Evolutionary conservation across 1,139 yeast species (phyloP).

Genomic region (Zhuliangozyma parablackwelliae): DNA sequence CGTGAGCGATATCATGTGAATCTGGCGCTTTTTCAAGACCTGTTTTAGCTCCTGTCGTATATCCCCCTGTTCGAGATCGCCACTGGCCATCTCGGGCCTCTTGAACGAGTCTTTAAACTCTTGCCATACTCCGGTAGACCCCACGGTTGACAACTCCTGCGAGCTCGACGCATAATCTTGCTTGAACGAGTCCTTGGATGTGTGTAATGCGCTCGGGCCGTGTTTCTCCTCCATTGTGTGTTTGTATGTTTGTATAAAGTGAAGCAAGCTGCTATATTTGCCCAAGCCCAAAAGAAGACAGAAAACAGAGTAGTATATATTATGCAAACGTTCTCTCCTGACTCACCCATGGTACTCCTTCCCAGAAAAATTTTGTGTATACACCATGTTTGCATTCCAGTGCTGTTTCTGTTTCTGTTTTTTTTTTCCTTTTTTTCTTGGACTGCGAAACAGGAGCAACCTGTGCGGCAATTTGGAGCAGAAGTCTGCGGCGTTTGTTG

Average conservation of each 20-base stretch:
- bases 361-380: too few species aligned
- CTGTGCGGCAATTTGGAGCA: background rate
- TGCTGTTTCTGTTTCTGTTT: background rate
- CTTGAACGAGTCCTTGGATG: background rate
- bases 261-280: too few species aligned
- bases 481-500: too few species aligned
- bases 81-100: constrained; percentile 15
- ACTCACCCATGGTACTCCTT: too few species aligned
- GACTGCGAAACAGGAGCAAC: background rate
- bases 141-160: too few species aligned
- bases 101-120: constrained; percentile 32
- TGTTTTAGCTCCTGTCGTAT: constrained; percentile 16
- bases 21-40: constrained; percentile 29
- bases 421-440: background rate
- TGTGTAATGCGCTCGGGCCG: background rate
- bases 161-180: too few species aligned
- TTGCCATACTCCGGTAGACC: constrained; percentile 16
- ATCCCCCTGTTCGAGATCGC: constrained; percentile 5
- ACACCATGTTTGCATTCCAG: too few species aligned
- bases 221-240: too few species aligned
- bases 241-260: too few species aligned
- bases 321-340: too few species aligned
- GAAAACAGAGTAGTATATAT: too few species aligned
- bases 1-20: constrained; percentile 37
- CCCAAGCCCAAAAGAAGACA: too few species aligned